A percentile compares a stretch with the other conserved stretches of the same genome.
Evolutionary conservation across 805 yeast genomes (phyloP).

Genomic region (Metschnikowia dekortorum): DNA sequence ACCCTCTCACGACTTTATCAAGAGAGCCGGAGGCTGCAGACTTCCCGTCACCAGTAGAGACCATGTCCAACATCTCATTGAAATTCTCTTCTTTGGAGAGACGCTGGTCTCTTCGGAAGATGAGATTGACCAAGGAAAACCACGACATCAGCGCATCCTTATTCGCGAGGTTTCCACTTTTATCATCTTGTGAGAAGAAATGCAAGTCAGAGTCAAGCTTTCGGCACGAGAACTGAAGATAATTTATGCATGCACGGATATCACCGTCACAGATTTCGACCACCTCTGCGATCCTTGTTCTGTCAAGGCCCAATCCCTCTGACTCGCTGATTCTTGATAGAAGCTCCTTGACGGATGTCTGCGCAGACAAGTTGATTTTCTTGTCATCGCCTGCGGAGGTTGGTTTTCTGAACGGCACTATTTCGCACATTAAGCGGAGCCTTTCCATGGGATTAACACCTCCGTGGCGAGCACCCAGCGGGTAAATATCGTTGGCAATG

Average conservation of each 20-base stretch:
- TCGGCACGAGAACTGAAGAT: constrained; percentile 61
- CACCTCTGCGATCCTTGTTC: constrained; percentile 55
- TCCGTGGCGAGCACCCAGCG: constrained; percentile 19
- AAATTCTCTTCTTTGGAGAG: constrained; percentile 46
- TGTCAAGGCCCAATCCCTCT: constrained; percentile 50
- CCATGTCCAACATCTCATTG: constrained; percentile 39
- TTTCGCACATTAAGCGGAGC: constrained; percentile 68
- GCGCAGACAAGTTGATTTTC: constrained; percentile 22
- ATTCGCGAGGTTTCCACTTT: constrained; percentile 11
- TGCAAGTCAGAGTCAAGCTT: constrained; percentile 12
- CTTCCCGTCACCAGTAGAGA: constrained; percentile 39
- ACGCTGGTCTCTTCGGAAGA: constrained; percentile 53
- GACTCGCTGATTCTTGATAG: constrained; percentile 45
- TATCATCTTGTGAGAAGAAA: not conserved
- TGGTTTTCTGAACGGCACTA: constrained; percentile 62
- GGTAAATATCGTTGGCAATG: constrained; percentile 81
- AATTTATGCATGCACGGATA: constrained; percentile 78
- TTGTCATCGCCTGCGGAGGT: constrained; percentile 20
- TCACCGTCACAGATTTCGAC: constrained; percentile 75
- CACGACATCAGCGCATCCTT: constrained; percentile 67
- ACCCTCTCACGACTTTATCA: constrained; percentile 67
- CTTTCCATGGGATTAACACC: constrained; percentile 59
- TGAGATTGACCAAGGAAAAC: constrained; percentile 57
- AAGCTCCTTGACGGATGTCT: constrained; percentile 33
- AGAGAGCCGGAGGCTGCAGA: constrained; percentile 39